Base-by-base conservation (phyloP, 352 stramenopile genomes). In the Phytopythium vexans region DNA sequence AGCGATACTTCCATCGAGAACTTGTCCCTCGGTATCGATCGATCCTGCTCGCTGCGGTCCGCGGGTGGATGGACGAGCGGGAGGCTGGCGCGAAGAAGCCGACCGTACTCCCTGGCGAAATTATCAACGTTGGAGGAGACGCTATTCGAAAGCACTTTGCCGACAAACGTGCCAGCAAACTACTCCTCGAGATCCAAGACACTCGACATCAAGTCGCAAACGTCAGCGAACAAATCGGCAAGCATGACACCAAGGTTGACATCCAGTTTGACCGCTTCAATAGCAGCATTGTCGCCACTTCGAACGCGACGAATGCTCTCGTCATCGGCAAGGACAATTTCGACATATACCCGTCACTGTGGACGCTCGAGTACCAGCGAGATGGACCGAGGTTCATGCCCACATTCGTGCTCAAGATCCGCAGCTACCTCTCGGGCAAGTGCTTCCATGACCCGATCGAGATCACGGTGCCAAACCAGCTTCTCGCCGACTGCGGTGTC, bases 361-460 rank as follows among this genome's bases (percentile, higher is more conserved):
- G 62, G 62, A 70, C 62, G 34, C 40, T 70, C 6, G 50, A 66
- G 37, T 64, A 59, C 54, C 32, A 55, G 3, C n/a, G 47, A n/a
- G 8, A 41, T 8, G 4, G n/a, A 11, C 47, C 32, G 47, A 16
- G 32, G 6, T 40, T 55, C 11, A 49, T 12, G 7, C 34, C 41
- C 21, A 47, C 8, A 11, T 41, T 60, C 31, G 41, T 31, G 6
- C 43, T 70, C 3, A 47, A 42, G 32, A 60, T 70, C 39, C 58
- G 63, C 11, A 70, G 62, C 6, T 52, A 70, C 21, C 15, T 70
- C 6, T 70, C 62, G 1, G 62, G 62, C 40, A 43, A 39, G 35
- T 70, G 62, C 57, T 66, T 56, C 39, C 62, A 70, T 41, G 12
- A 16, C 0, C 62, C 62, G 6, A 60, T 70, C 58, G 39, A 60